Evolutionary conservation across 352 stramenopile genomes (phyloP).

Genomic region (Phytophthora pini): DNA sequence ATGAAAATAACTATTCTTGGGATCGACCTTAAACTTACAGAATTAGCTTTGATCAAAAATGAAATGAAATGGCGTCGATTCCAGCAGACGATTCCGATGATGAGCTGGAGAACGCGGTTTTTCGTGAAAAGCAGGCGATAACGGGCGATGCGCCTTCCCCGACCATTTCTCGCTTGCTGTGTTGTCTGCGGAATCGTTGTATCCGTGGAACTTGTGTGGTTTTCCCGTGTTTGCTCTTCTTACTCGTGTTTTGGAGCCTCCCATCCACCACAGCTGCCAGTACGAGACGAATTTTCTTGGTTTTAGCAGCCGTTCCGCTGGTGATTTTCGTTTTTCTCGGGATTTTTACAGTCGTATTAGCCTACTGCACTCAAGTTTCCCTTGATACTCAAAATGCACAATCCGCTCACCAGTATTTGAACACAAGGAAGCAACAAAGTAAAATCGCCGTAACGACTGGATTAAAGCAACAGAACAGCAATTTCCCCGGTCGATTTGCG

Average conservation of each 20-base stretch:
- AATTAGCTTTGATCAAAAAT: neutral
- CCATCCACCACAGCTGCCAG: conserved; percentile 30
- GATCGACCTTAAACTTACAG: too few relatives aligned
- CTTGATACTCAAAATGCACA: conserved; percentile 64
- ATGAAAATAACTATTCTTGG: conserved; percentile 31
- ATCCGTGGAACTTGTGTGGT: conserved; percentile 60
- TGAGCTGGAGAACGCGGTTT: conserved; percentile 63
- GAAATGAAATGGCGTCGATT: conserved; percentile 32
- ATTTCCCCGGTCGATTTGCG: conserved; percentile 62
- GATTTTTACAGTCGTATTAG: conserved; percentile 46
- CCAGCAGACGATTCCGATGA: conserved; percentile 13
- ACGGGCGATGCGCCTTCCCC: conserved; percentile 32
- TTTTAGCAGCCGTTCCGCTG: conserved; percentile 51
- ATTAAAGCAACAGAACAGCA: conserved; percentile 25
- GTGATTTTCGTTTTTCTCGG: conserved; percentile 45
- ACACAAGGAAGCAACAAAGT: conserved; percentile 38
- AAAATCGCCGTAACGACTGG: conserved; percentile 66
- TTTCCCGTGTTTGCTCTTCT: conserved; percentile 57
- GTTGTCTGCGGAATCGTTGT: conserved; percentile 71
- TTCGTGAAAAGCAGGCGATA: conserved; percentile 58
- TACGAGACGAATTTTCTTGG: conserved; percentile 47
- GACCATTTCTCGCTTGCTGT: conserved; percentile 59
- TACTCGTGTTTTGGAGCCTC: conserved; percentile 55
- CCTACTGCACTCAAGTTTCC: conserved; percentile 60
- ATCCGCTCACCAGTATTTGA: conserved; percentile 64